Percentiles rank a stretch among this genome's conserved stretches.
phyloP scores from a whole-genome alignment of 139 green algal species.

The Volvox reticuliferus region DNA sequence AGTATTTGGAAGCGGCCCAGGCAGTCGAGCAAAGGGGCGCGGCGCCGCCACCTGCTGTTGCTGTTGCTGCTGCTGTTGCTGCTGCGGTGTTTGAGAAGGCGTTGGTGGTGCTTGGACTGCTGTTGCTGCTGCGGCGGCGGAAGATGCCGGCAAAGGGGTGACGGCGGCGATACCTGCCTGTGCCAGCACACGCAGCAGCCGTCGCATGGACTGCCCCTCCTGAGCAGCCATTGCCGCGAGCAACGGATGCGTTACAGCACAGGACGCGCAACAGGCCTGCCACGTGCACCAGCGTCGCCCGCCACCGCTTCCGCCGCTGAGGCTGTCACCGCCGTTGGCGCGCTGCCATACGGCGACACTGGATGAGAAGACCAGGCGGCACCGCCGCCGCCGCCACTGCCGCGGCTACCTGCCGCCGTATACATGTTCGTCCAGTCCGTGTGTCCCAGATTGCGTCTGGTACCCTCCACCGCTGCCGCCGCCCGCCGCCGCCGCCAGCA shows the following conservation, averaged over 20 bases:
- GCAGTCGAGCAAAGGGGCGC: background rate
- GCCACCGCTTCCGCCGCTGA: conserved; percentile 24
- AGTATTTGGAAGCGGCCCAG: conserved; percentile 14
- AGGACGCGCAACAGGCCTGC: conserved; percentile 43
- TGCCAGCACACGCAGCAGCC: conserved; percentile 34
- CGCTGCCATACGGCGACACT: background rate
- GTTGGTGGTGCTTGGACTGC: background rate
- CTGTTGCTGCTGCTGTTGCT: background rate
- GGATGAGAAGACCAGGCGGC: background rate
- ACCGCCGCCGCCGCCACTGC: background rate
- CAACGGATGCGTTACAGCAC: background rate
- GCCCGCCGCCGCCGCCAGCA: background rate
- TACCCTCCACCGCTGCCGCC: background rate
- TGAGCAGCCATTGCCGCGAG: background rate
- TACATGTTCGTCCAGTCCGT: background rate
- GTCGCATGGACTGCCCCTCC: conserved; percentile 17
- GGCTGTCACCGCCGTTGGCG: background rate
- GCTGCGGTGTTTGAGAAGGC: no score
- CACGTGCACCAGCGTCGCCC: conserved; percentile 30
- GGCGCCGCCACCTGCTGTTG: background rate
- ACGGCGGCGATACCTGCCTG: background rate
- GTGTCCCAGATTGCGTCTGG: background rate
- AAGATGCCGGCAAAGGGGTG: background rate
- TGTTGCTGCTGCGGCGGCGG: background rate
- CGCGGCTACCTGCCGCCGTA: background rate